These are phyloP conservation scores for Nothophytophthora sp. DNA, from an alignment of 352 stramenopile genomes.

Conservation along the genomic window DNA sequence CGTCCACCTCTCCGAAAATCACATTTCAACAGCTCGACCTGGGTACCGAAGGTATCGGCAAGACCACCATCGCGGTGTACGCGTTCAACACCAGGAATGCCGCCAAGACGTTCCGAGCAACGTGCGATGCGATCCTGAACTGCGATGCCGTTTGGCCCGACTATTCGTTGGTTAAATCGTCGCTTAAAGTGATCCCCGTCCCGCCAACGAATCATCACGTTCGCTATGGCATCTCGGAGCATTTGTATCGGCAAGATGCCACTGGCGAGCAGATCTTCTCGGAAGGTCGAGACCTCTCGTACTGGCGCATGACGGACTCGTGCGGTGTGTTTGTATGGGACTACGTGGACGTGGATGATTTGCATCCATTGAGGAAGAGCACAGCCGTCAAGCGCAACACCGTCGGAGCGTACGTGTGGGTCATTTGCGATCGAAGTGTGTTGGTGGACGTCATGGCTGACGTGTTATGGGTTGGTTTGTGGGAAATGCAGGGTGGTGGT, in stretches of 20 bases:
- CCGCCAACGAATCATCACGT: conserved; percentile 19
- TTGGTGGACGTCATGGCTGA: not conserved
- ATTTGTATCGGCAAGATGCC: conserved; percentile 16
- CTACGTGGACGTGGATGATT: conserved; percentile 41
- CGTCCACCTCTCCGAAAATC: conserved; percentile 27
- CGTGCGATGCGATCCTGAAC: conserved; percentile 23
- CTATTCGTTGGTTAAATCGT: conserved; percentile 23
- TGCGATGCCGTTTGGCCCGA: conserved; percentile 29
- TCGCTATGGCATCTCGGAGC: conserved; percentile 26
- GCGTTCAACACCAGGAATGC: conserved; percentile 31
- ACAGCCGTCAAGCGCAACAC: conserved; percentile 34
- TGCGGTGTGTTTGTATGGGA: conserved; percentile 43
- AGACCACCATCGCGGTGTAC: conserved; percentile 41
- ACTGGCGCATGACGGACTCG: conserved; percentile 26
- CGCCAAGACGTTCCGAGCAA: conserved; percentile 22
- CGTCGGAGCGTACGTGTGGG: conserved; percentile 36
- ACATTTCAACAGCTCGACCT: conserved; percentile 35
- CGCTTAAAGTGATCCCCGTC: conserved; percentile 21
- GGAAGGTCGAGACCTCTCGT: conserved; percentile 26
- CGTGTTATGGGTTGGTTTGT: no score
- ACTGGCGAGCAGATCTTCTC: conserved; percentile 18
- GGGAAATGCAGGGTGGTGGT: conserved; percentile 19
- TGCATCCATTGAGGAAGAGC: conserved; percentile 22
- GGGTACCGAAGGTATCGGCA: conserved; percentile 11
- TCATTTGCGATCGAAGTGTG: not conserved